Evolutionary conservation across 805 yeast genomes (phyloP), one percentile per base, ranked within the genome.

Genomic region (Ogataea trehalophila): DNA sequence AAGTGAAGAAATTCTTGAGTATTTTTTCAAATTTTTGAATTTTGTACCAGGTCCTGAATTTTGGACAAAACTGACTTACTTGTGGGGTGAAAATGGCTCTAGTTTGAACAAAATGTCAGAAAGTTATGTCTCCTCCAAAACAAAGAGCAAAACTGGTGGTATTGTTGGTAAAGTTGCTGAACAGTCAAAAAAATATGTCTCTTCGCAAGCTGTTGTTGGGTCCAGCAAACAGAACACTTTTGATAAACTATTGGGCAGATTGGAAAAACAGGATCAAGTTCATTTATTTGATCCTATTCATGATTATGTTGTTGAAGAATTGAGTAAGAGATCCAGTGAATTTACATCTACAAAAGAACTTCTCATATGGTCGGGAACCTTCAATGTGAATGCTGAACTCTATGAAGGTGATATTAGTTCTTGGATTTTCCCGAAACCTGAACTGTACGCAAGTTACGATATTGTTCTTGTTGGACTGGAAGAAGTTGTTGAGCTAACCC

Each of bases 401-500:
- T 66, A 61, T 46, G 72, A 73, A 13, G 78, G 72, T 1, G 71
- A 69, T 51, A 59, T 79, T 8, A 56, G 58, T 6, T 57, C 62
- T 6, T 75, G 81, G 74, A 39, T 79, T 3, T 78, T 71, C 49
- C 82, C 83, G 0, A 56, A 58, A 39, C 57, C 62, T 13, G 57
- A 65, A 5, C 63, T 63, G n/a, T 59, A 61, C 26, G 51, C 65
- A 31, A 79, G 86, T 35, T 66, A 67, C 46, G 97, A 92, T 58
- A 63, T 91, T 2, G 81, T 87, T 18, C 85, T 84, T 1, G 73
- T 94, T 52, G 98, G 97, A 2, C 71, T 94, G 36, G 96, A 94
- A 64, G 99, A 94, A 59, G 83, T 91, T 33, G 82, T 90, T 13
- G 97, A 91, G 59, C 70, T 94, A 39, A 79, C 83, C 1, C 85